Evolutionary conservation across 1,284 basidiomycete genomes (phyloP), one percentile per base, ranked within the genome.

Genomic region (Anthracocystis walkeri): DNA sequence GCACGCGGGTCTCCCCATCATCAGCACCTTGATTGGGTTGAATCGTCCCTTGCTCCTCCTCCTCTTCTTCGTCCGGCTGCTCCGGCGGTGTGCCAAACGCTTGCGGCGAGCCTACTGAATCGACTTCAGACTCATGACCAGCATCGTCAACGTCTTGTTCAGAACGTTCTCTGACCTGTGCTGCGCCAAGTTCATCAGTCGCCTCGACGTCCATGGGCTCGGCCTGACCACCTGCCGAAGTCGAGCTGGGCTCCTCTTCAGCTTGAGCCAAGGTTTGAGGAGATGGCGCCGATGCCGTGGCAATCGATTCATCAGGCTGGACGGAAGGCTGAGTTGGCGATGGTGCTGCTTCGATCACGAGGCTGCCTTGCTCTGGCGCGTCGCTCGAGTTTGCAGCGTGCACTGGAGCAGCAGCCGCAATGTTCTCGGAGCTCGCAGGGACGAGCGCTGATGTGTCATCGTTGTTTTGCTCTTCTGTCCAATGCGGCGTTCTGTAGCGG

Each of bases 51-150:
- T 33, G 12, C 7, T 51, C 44, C 20, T 54, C 35, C 16, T 29
- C 51, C 8, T 44, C 46, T n/a, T 38, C 51, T n/a, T 38, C 51
- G 16, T 44, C 46, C 8, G 48, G 54, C 45, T 62, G 50, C 40
- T 71, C 58, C 2, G 58, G 68, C 18, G 63, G 68, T 20, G 63
- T 65, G 3, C 58, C 58, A 11, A 58, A 71, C 2, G 54, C 63
- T 71, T 65, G 63, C 8, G 55, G 58, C 14, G 68, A 71, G 11
- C 46, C 38, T 18, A 35, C 45, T 8, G 68, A 65, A 23, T 54
- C 58, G 38, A 44, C 21, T 12, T 38, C 41, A 21, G 59, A 42
- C 0, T n/a, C 46, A 20, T 16, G 42, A 35, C 33, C 45, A 16
- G 23, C 41, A 10, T 46, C 33, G 20, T 20, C 44, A 23, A 6